Base-by-base conservation (phyloP, 2,329 filamentous ascomycete species). In the Scopulariopsis brevicaulis region DNA sequence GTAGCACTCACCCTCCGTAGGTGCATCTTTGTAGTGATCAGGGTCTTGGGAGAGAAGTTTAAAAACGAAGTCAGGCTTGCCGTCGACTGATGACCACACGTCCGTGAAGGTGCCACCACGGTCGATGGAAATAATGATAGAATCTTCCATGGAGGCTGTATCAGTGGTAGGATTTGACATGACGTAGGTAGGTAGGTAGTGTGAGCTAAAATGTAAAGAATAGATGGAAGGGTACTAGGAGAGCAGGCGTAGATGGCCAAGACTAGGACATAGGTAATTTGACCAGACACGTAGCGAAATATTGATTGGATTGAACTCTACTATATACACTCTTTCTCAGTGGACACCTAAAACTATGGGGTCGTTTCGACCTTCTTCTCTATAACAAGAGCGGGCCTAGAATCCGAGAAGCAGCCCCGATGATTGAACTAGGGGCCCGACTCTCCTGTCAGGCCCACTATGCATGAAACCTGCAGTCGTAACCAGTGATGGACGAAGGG, bases 51-150 rank as follows among this genome's bases (percentile, higher is more conserved):
- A 48, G 15, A 48, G 35, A 18, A 56, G 54, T 22, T 56, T 56
- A 37, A 56, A 37, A 18, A 56, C 32, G 20, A 56, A 18, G n/a
- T 48, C 35, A 12, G 24, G 24, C 54, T 50, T 56, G 12, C 54
- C 35, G 3, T 34, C 7, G 6, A 56, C 32, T 50, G 35, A 34
- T 37, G 54, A 35, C n/a, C 32, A 20, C 37, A 56, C 54, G 20
- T 56, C 54, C 24, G 54, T 56, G 40, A 56, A 56, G 7, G 54
- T 48, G 25, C 54, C 35, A 25, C 54, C 54, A 34, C 54, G 7
- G n/a, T 56, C 54, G 28, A 56, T 56, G 6, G 54, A 10, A 20
- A 56, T 34, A 12, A 28, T 20, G 20, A 56, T 56, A 20, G n/a
- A n/a, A n/a, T n/a, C n/a, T n/a, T n/a, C n/a, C n/a, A n/a, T n/a